These are phyloP conservation scores for Lipomyces sp. DNA, from an alignment of 805 yeast genomes.

Conservation along the genomic window DNA sequence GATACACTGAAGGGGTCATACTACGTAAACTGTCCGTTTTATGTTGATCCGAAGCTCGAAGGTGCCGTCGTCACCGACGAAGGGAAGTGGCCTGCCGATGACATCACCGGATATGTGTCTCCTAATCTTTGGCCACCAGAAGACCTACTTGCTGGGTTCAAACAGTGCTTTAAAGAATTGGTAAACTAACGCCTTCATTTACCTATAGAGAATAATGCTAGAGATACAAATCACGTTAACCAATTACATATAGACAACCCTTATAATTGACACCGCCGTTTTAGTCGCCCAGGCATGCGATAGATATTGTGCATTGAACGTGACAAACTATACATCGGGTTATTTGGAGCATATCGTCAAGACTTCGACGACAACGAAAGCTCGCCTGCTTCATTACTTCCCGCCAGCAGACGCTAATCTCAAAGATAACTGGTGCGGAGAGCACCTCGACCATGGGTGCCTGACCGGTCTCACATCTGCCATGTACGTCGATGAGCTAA, in stretches of 20 bases:
- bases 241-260: constrained; percentile 39
- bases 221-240: too few species aligned
- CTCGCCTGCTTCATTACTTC: constrained; percentile 55
- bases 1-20: constrained; percentile 56
- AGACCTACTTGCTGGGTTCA: constrained; percentile 30
- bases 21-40: constrained; percentile 58
- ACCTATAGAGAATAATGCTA: too few species aligned
- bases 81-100: constrained; percentile 35
- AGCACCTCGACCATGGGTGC: constrained; percentile 59
- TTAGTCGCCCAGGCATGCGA: constrained; percentile 56
- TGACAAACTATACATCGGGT: constrained; percentile 37
- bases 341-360: constrained; percentile 48
- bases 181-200: constrained; percentile 35
- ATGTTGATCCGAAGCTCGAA: constrained; percentile 43
- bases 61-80: constrained; percentile 41
- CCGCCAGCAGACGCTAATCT: constrained; percentile 35
- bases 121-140: constrained; percentile 54
- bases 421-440: constrained; percentile 57
- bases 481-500: constrained; percentile 45
- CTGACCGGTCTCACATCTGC: constrained; percentile 59
- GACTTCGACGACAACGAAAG: constrained; percentile 54
- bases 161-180: constrained; percentile 34
- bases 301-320: constrained; percentile 38
- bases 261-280: constrained; percentile 50
- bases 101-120: constrained; percentile 46